Evolutionary conservation across 2,329 filamentous ascomycete species (phyloP), one percentile per base, ranked within the genome.

Genomic region (Corinectria fuckeliana): DNA sequence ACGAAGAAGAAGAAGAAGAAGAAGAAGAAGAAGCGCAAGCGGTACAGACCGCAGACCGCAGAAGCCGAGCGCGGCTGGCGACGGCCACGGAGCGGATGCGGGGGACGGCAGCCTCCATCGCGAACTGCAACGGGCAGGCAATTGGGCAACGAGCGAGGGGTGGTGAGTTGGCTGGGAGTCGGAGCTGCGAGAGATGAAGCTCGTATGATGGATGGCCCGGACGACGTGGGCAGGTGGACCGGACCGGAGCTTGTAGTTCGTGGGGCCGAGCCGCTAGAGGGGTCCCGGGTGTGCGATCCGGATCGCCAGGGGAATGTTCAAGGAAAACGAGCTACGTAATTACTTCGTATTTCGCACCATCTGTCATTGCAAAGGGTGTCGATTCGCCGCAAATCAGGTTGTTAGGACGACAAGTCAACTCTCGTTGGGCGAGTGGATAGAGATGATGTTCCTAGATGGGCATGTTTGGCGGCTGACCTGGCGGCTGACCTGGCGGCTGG

Each of bases 21-120:
- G 64, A 50, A 2, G 64, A 56, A 25, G 56, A 68, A 42, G 56
- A 62, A 55, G 63, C 50, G 41, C 61, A 66, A 18, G 63, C 59
- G 14, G 64, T 60, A 41, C 70, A 71, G 13, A 58, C 58, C 14
- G 57, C 51, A n/a, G 66, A 55, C 20, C 67, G 69, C 21, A 71
- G 18, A 4, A 65, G 13, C 5, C 21, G 32, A 11, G 54, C 61
- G 28, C 61, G 65, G 2, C 56, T 63, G 16, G 60, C 52, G 14
- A 58, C 50, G 3, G 57, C 48, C 26, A 62, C 61, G 38, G 66
- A 61, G n/a, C 67, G 68, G 3, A 67, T 10, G 16, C 67, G 62
- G 18, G 63, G 63, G 3, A 72, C 49, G 6, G 58, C 64, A 26
- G 61, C 61, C 47, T 73, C 68, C 72, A 74, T 74, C 44, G 48